A percentile compares a stretch with the other conserved stretches of the same genome.
These are phyloP conservation scores for Lipomyces lipofer DNA, from an alignment of 805 yeast genomes.

Conservation along the genomic window DNA sequence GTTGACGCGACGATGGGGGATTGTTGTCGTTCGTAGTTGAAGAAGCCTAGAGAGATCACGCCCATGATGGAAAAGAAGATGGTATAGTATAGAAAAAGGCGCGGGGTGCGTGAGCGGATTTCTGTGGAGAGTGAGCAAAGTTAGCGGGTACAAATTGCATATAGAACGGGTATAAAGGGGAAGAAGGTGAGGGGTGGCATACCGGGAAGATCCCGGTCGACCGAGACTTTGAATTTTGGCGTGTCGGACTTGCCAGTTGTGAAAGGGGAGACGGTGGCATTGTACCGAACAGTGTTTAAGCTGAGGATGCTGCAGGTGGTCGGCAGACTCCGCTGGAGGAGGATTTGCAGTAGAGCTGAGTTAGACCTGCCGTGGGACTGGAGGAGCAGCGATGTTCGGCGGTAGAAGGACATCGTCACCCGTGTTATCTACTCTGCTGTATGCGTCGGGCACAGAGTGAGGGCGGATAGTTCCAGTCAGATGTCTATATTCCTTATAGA, in stretches of 20 bases:
- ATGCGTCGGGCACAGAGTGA: no score
- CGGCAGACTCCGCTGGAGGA: not conserved
- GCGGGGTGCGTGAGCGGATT: constrained; percentile 48
- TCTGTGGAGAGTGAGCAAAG: constrained; percentile 27
- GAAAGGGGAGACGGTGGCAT: constrained; percentile 39
- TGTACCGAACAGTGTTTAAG: no score
- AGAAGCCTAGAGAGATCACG: constrained; percentile 60
- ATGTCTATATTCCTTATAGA: no score
- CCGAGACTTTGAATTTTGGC: constrained; percentile 46
- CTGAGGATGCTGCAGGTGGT: no score
- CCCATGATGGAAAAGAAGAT: constrained; percentile 57
- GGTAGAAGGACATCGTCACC: no score
- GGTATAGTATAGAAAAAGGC: constrained; percentile 55
- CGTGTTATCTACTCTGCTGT: no score
- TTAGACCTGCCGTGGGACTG: no score
- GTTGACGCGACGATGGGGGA: constrained; percentile 89
- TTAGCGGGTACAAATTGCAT: no score
- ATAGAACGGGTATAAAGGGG: not conserved
- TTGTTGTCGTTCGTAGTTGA: constrained; percentile 89
- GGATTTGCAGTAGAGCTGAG: no score
- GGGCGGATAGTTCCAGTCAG: no score
- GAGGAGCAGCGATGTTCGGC: no score
- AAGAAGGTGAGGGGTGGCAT: constrained; percentile 44
- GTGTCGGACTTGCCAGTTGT: constrained; percentile 2
- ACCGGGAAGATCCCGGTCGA: constrained; percentile 81